Evolutionary conservation across 139 green algal species (phyloP), one percentile per base, ranked within the genome.

Genomic region (Pleodorina starrii): DNA sequence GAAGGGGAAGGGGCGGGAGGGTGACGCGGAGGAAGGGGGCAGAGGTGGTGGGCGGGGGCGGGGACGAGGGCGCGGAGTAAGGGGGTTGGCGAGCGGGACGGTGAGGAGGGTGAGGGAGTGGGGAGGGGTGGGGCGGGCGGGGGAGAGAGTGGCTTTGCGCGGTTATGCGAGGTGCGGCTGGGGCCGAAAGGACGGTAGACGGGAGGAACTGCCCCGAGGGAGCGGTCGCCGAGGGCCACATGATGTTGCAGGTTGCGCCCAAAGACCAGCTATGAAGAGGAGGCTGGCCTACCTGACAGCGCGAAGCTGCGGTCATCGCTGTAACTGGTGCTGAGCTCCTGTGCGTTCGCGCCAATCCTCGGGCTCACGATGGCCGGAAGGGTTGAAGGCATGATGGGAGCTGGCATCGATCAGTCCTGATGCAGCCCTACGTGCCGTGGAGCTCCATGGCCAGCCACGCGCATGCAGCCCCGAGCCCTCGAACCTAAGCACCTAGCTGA

Each of bases 211-310:
- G 48, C 48, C 48, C 12, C 48, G 11, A 57, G 48, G 11, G 48
- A 57, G 10, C 10, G 48, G 10, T 12, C 48, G 48, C 48, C 11
- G 48, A 10, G 48, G n/a, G n/a, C n/a, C n/a, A n/a, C n/a, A n/a
- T n/a, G n/a, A n/a, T n/a, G n/a, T n/a, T n/a, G n/a, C n/a, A n/a
- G n/a, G n/a, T n/a, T n/a, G n/a, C n/a, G n/a, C n/a, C n/a, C n/a
- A n/a, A n/a, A n/a, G n/a, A n/a, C n/a, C n/a, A n/a, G n/a, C n/a
- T n/a, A n/a, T n/a, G n/a, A n/a, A n/a, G n/a, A n/a, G n/a, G n/a
- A n/a, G n/a, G n/a, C n/a, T n/a, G n/a, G 38, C 72, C 25, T 80
- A 82, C 74, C 74, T 66, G 74, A 82, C n/a, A 82, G 32, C 10
- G 74, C 44, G 44, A 82, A 82, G 29, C 74, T 44, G 74, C 74